These are phyloP conservation scores for Yueomyces sp. DNA, from an alignment of 1,139 yeast species.

Conservation along the genomic window DNA sequence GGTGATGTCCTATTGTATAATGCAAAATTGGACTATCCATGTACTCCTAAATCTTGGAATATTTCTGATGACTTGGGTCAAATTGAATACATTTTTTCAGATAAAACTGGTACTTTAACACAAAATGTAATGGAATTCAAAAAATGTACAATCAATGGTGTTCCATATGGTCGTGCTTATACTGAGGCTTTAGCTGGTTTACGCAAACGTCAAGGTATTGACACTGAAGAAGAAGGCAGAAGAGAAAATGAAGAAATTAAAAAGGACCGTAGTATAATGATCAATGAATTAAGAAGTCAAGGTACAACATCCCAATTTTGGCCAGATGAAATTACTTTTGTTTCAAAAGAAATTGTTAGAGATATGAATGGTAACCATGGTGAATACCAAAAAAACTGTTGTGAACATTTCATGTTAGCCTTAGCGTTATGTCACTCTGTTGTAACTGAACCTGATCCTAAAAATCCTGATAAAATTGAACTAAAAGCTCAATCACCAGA, in stretches of 20 bases:
- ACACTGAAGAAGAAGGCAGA: slow-evolving; percentile 55
- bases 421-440: slow-evolving; percentile 89
- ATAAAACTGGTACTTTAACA: slow-evolving; percentile 92
- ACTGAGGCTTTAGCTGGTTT: slow-evolving; percentile 93
- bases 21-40: slow-evolving; percentile 77
- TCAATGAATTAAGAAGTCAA: slow-evolving; percentile 35
- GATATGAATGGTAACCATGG: slow-evolving; percentile 43
- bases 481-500: slow-evolving; percentile 96
- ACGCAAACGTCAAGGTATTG: slow-evolving; percentile 76
- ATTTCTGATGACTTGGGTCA: slow-evolving; percentile 96
- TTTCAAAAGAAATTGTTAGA: slow-evolving; percentile 54
- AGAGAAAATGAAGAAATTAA: slow-evolving; percentile 51
- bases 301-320: slow-evolving; percentile 41
- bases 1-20: slow-evolving; percentile 83
- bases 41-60: slow-evolving; percentile 94
- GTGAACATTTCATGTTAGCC: slow-evolving; percentile 73
- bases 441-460: slow-evolving; percentile 56
- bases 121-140: slow-evolving; percentile 97
- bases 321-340: slow-evolving; percentile 60
- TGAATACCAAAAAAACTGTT: slow-evolving; percentile 45
- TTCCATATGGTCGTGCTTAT: slow-evolving; percentile 80
- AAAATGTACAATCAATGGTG: slow-evolving; percentile 81
- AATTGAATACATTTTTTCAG: slow-evolving; percentile 89
- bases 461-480: slow-evolving; percentile 42
- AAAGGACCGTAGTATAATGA: slow-evolving; percentile 54